Base-by-base conservation (phyloP, 257 asterid genomes). In the Solanum lycopersicoides region DNA sequence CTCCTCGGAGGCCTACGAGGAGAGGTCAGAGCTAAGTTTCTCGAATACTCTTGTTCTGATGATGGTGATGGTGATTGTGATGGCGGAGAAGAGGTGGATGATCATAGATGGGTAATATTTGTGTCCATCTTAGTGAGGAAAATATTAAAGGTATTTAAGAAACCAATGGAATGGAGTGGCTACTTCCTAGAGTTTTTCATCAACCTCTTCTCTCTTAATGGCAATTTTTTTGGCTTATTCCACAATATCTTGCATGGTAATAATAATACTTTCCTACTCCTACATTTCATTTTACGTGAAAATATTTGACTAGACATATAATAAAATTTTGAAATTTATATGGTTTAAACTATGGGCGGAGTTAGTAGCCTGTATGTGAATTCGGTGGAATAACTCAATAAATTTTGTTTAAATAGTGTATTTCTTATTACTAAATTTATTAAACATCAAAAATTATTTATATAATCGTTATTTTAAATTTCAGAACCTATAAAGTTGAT, bases 101-200 rank as follows among this genome's bases (percentile, higher is more conserved):
- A 89, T 84, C 97, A 92, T 23, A 90, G 94, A 89, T 95, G 98
- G 99, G 96, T 97, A 35, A 93, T 97, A 59, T 88, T 95, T 72
- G 94, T 95, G 23, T 95, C 98, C 6, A 91, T 95, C 47, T 16
- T 95, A 16, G 94, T 75, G n/a, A 92, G 98, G 91, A 97, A 93
- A 86, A 86, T 95, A 73, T 82, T 95, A 7, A 91, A 91, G 89
- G 45, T 91, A 80, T 83, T 93, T 18, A 91, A 92, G 50, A 93
- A 93, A 87, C 99, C 98, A 34, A 88, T 97, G 98, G 95, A 94
- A 79, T 92, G 95, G 93, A 21, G 35, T 87, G 99, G 98, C 56
- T 92, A 80, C 82, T 35, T 93, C 10, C 56, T 95, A 82, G 99
- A 97, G 95, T 95, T 93, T 79, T 7, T 95, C 32, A 95, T 97